These are phyloP conservation scores for Cryomyces minteri DNA, from an alignment of 495 filamentous ascomycete species.

Conservation along the genomic window DNA sequence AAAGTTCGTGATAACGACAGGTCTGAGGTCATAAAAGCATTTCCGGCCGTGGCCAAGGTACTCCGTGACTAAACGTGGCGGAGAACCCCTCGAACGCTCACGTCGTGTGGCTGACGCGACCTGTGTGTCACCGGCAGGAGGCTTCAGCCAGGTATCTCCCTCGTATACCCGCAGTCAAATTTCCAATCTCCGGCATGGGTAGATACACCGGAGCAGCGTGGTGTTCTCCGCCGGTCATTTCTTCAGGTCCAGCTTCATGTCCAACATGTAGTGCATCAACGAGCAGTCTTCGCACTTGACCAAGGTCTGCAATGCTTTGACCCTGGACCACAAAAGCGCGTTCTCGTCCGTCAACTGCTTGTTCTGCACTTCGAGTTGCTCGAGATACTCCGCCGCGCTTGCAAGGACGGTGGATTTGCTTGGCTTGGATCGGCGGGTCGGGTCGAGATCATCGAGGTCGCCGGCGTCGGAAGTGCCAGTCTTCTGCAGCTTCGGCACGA, in stretches of 20 bases:
- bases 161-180: no score
- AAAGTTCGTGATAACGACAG: no score
- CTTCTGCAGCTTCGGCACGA: slow-evolving; percentile 12
- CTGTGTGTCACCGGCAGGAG: no score
- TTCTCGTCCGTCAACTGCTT: slow-evolving; percentile 9
- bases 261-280: slow-evolving; percentile 15
- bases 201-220: no score
- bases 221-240: no score
- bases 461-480: slow-evolving; percentile 4
- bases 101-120: no score
- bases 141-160: no score
- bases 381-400: slow-evolving; percentile 14
- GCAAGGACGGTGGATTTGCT: slow-evolving; percentile 15
- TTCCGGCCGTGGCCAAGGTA: no score
- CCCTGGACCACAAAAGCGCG: slow-evolving; percentile 4
- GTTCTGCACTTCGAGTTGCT: slow-evolving; percentile 15
- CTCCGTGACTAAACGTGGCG: no score
- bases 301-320: slow-evolving; percentile 13
- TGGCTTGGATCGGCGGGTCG: slow-evolving; percentile 11
- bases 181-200: no score
- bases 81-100: no score
- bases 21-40: no score
- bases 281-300: slow-evolving; percentile 17
- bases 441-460: slow-evolving; percentile 15
- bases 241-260: slow-evolving; percentile 14